These are phyloP conservation scores for Fragilariopsis cylindrus DNA, from an alignment of 108 stramenopile genomes.

Conservation along the genomic window DNA sequence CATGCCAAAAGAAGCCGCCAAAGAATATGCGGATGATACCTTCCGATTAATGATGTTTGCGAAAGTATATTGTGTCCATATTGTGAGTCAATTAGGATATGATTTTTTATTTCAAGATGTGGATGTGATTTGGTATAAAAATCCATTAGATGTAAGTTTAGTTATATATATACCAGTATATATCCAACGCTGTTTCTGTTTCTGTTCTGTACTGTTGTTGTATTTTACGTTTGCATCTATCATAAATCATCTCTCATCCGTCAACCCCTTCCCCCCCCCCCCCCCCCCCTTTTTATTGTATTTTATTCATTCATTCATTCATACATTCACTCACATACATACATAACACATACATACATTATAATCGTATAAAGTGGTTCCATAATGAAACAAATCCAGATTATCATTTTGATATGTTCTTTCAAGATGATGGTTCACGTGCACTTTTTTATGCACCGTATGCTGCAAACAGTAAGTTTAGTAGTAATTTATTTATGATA, in stretches of 20 bases:
- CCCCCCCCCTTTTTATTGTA: no score
- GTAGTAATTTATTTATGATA: not conserved
- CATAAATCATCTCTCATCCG: no score
- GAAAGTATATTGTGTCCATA: constrained; percentile 67
- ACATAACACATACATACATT: no score
- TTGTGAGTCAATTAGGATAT: constrained; percentile 53
- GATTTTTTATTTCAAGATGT: constrained; percentile 84
- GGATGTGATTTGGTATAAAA: constrained; percentile 63
- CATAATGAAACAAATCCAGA: not conserved
- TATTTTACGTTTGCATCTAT: constrained; percentile 26
- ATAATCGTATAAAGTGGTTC: constrained; percentile 36
- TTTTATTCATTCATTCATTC: no score
- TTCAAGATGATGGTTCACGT: constrained; percentile 66
- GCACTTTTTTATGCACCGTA: constrained; percentile 32
- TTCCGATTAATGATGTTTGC: constrained; percentile 81
- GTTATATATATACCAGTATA: constrained; percentile 21
- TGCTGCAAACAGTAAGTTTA: constrained; percentile 15
- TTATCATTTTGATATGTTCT: constrained; percentile 57
- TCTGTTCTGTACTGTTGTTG: not conserved
- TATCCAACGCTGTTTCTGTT: not conserved
- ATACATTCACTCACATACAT: no score
- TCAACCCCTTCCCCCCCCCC: no score
- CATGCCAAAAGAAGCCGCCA: constrained; percentile 57
- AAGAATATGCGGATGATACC: constrained; percentile 57
- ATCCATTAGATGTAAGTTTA: constrained; percentile 43